These are phyloP conservation scores for Lactarius hengduanensis DNA, from an alignment of 768 basidiomycete species.

Conservation along the genomic window DNA sequence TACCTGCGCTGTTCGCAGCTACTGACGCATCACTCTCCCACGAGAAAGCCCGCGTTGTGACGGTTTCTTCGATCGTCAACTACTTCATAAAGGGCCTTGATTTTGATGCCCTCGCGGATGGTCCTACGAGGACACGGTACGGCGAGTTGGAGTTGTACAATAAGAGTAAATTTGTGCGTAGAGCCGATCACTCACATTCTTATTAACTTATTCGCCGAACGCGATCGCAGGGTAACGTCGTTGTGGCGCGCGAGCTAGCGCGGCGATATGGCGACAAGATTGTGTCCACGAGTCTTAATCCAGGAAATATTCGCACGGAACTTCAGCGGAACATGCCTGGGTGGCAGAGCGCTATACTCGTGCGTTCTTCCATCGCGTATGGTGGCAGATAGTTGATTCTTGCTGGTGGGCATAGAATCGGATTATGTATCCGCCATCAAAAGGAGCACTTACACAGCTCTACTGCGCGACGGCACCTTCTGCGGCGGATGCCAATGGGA, in stretches of 20 bases:
- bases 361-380: neutral
- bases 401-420: neutral
- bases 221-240: constrained; percentile 38
- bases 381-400: neutral
- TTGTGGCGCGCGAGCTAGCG: constrained; percentile 46
- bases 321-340: constrained; percentile 10
- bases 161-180: constrained; percentile 49
- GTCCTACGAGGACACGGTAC: constrained; percentile 28
- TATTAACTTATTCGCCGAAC: neutral
- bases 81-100: constrained; percentile 37
- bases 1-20: constrained; percentile 46
- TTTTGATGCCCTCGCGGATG: constrained; percentile 40
- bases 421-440: constrained; percentile 7
- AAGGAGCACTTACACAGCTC: constrained; percentile 45
- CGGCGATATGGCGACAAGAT: constrained; percentile 48
- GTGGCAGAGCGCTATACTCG: neutral
- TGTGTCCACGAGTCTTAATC: constrained; percentile 47
- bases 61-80: constrained; percentile 44
- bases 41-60: constrained; percentile 48
- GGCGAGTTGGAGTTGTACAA: constrained; percentile 27
- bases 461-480: constrained; percentile 46
- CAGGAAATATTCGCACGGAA: constrained; percentile 30
- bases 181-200: too few relatives aligned
- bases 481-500: constrained; percentile 42
- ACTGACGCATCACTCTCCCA: constrained; percentile 39